Conservation (phyloP, 1,284 basidiomycete species). For the Papiliotrema nemorosa region DNA sequence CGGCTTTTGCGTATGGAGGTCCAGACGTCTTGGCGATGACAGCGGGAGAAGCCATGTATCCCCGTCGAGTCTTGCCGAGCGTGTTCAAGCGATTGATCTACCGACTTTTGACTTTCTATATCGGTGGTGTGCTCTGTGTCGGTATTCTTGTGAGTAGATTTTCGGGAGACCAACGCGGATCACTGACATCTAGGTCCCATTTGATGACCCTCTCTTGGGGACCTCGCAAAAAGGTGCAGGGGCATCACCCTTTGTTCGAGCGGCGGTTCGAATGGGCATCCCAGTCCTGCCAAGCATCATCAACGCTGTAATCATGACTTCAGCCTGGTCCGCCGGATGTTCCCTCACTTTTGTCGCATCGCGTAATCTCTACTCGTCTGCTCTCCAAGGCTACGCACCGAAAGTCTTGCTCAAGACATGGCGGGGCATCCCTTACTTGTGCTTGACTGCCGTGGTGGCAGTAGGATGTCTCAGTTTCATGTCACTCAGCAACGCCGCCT, state of each 20-base stretch:
- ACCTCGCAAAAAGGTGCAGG: slow-evolving; percentile 55
- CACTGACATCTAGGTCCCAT: too few relatives aligned
- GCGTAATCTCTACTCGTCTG: slow-evolving; percentile 1
- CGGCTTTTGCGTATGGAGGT: slow-evolving; percentile 77
- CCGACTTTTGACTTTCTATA: slow-evolving; percentile 70
- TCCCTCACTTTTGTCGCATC: not conserved
- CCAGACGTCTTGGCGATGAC: slow-evolving; percentile 74
- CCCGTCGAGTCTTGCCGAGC: slow-evolving; percentile 70
- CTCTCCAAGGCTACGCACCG: slow-evolving; percentile 8
- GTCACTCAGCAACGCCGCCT: slow-evolving; percentile 29
- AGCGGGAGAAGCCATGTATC: slow-evolving; percentile 58
- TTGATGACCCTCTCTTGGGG: slow-evolving; percentile 61
- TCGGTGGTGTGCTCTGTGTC: slow-evolving; percentile 51
- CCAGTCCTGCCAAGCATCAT: slow-evolving; percentile 36
- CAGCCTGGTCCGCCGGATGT: not conserved
- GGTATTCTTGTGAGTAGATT: too few relatives aligned
- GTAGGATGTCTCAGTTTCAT: slow-evolving; percentile 16
- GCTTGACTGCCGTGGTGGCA: slow-evolving; percentile 56
- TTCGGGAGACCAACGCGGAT: too few relatives aligned
- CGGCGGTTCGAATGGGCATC: slow-evolving; percentile 3
- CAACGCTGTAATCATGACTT: slow-evolving; percentile 28
- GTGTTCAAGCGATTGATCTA: slow-evolving; percentile 80
- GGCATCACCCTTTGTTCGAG: slow-evolving; percentile 31
- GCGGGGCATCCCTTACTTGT: slow-evolving; percentile 19
- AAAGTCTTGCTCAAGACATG: slow-evolving; percentile 17